Evolutionary conservation across 2,329 filamentous ascomycete genomes (phyloP), one percentile per base, ranked within the genome.

Genomic region (Epichloe coenophiala): DNA sequence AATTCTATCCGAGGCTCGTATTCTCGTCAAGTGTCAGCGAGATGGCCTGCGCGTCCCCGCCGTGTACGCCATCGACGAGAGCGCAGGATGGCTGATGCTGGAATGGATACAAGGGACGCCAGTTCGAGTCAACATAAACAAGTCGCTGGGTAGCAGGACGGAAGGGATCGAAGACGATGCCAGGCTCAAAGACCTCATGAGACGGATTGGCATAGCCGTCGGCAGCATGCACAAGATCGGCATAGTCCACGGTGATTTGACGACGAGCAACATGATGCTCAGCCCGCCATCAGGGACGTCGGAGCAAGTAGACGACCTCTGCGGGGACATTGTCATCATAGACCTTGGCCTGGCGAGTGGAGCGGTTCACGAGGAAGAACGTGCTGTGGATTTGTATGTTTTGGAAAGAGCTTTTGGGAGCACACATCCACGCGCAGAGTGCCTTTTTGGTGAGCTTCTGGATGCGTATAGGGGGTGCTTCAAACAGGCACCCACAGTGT

Each of bases 201-300:
- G 73, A 45, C 74, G 78, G 55, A 81, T 95, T 53, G 90, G 88
- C 1, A 62, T 65, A 5, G 81, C 83, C 2, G 78, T 95, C 15
- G 89, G 86, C 7, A 75, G 66, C 50, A 71, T 98, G 72, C 93
- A 98, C 72, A 77, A 76, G 50, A 76, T 81, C n/a, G 91, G 91
- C 15, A 79, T 97, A 51, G 82, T 95, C 52, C 93, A 98, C 70
- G 93, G 93, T 40, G 93, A 98, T 70, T 69, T 98, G 69, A 98
- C 93, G 54, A 98, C 90, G 56, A 96, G 90, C 69, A 98, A 98
- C 68, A 76, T 98, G 71, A 96, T 98, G 84, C 64, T 97, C 57
- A 72, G 74, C 12, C 61, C 61, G 53, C 50, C 59, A 49, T 27
- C 55, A 40, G 55, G 58, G n/a, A 41, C 53, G 43, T 53, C 50